Base-by-base conservation (phyloP, 345 rosid genomes). In the Ceriops tagal region DNA sequence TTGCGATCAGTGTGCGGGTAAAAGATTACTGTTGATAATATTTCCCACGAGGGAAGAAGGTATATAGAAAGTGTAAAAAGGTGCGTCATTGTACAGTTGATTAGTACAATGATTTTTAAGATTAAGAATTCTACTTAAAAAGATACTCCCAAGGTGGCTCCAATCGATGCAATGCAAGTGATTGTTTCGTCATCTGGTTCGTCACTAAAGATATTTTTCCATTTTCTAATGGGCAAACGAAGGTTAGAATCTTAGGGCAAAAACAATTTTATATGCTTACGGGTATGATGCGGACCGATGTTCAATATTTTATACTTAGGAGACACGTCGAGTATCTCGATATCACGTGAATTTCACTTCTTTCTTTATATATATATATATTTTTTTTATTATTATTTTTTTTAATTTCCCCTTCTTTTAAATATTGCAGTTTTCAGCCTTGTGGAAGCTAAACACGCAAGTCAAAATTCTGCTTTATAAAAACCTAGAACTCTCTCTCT, bases 161-260 rank as follows among this genome's bases (percentile, higher is more conserved):
- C 43, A 32, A 52, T 28, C 19, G 24, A 69, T 62, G 66, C 58
- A 75, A 64, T 61, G 69, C 18, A 35, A 10, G 61, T 20, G 62
- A 20, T 37, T 6, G 58, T 77, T 75, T 74, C 84, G 87, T 83
- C 87, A 83, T 73, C 74, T 53, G 51, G 78, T 69, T 62, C 84
- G 87, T 83, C 87, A 81, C 26, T 20, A 2, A 35, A 3, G 49
- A 43, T 56, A 27, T 27, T 24, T 24, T 24, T 32, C 5, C 4
- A 9, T 13, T 18, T 28, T 68, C 46, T 62, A 52, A 67, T 43
- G 6, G 49, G 16, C 71, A 16, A 73, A 73, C 22, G 0, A 24
- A 5, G 39, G 34, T 8, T 24, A 26, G 4, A 18, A 53, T 16
- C 5, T 53, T 35, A 61, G 61, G 58, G 56, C 13, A 34, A 13